Evolutionary conservation across 1,139 yeast species (phyloP).

Genomic region (Magnusiomyces clavatus): DNA sequence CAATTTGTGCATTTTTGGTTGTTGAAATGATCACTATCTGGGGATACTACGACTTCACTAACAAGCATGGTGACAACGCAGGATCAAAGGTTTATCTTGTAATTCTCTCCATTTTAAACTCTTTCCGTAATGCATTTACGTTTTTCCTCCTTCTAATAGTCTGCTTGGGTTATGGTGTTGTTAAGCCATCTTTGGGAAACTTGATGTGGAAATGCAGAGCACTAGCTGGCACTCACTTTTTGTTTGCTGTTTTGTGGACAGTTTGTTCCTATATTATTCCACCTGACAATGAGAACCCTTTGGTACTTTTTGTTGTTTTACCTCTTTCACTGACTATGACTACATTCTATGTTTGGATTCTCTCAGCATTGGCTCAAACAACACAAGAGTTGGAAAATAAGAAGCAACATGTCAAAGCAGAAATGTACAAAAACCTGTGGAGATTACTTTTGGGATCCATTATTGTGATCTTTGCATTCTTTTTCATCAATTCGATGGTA

Average conservation of each 20-base stretch:
- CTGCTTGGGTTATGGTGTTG: conserved; percentile 91
- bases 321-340: conserved; percentile 70
- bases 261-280: conserved; percentile 55
- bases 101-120: conserved; percentile 68
- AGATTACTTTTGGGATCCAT: conserved; percentile 63
- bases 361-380: conserved; percentile 67
- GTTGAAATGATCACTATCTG: conserved; percentile 81
- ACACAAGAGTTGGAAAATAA: conserved; percentile 69
- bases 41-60: conserved; percentile 84
- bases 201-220: conserved; percentile 75
- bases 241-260: conserved; percentile 58
- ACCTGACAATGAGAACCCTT: conserved; percentile 39
- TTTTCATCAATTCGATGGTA: conserved; percentile 61
- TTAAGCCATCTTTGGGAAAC: conserved; percentile 67
- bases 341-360: conserved; percentile 64
- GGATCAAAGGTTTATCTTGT: conserved; percentile 71
- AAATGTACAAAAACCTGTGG: conserved; percentile 76
- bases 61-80: conserved; percentile 49
- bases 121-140: conserved; percentile 78
- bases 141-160: conserved; percentile 81
- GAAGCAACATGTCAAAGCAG: conserved; percentile 84
- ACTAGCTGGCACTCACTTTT: conserved; percentile 65
- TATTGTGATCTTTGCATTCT: conserved; percentile 52
- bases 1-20: conserved; percentile 74
- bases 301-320: conserved; percentile 43